Percentiles rank a stretch among this genome's conserved stretches.
Conservation (phyloP, 2,329 filamentous ascomycete species). For the Colletotrichum musicola region DNA sequence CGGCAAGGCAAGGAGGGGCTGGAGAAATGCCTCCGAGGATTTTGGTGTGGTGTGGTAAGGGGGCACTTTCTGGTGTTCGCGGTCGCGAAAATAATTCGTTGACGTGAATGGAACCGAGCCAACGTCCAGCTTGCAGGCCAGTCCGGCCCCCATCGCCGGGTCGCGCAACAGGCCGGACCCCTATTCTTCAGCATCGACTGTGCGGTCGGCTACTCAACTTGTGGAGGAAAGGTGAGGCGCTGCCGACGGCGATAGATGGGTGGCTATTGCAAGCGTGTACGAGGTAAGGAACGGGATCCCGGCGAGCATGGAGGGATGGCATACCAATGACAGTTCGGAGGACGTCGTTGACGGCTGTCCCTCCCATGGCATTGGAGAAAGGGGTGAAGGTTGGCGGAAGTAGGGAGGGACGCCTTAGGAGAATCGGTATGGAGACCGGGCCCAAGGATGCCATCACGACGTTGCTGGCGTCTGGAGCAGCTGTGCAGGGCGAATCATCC, state of each 20-base stretch:
- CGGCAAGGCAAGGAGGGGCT: constrained; percentile 2
- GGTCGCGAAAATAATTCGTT: constrained; percentile 1
- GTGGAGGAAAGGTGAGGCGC: constrained; percentile 1
- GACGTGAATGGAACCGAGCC: not conserved
- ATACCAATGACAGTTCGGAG: constrained; percentile 10
- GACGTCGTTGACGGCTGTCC: constrained; percentile 14
- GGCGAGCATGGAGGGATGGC: constrained; percentile 9
- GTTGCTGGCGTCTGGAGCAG: constrained; percentile 10
- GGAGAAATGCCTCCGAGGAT: constrained; percentile 22
- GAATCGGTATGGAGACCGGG: constrained; percentile 11
- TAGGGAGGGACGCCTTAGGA: not conserved
- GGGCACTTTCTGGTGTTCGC: no score
- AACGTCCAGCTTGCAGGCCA: constrained; percentile 20
- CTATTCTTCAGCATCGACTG: constrained; percentile 1
- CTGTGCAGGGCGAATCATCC: constrained; percentile 7
- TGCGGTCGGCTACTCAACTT: constrained; percentile 13
- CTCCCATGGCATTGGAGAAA: constrained; percentile 17
- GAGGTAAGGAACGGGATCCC: constrained; percentile 25
- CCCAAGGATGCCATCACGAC: constrained; percentile 4
- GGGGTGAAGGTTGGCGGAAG: not conserved
- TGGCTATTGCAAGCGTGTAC: not conserved
- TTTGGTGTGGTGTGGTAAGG: constrained; percentile 5
- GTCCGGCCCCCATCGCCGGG: constrained; percentile 12
- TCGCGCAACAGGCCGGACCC: constrained; percentile 12
- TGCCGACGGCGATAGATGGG: constrained; percentile 11